A percentile compares a stretch with the other conserved stretches of the same genome.
These are phyloP conservation scores for Catharanthus roseus DNA, from an alignment of 257 asterid species.

Conservation along the genomic window DNA sequence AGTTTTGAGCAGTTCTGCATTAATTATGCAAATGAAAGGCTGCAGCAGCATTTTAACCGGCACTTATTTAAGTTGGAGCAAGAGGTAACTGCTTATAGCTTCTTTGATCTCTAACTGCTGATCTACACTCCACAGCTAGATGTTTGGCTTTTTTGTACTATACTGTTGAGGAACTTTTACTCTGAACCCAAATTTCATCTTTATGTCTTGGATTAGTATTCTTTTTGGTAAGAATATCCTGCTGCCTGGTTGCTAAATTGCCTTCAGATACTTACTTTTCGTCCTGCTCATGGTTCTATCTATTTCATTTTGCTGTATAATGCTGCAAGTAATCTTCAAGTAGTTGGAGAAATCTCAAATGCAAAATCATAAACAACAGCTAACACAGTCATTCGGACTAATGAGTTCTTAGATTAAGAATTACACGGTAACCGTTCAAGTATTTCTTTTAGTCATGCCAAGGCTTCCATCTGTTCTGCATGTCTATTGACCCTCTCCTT, in stretches of 20 bases:
- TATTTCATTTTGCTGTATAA: neutral
- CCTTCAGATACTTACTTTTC: neutral
- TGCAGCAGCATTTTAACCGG: conserved; percentile 97
- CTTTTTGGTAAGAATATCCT: neutral
- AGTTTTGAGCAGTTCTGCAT: conserved; percentile 99
- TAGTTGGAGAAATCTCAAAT: too few relatives aligned
- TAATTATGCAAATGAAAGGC: conserved; percentile 93
- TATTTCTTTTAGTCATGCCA: neutral
- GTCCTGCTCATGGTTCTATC: neutral
- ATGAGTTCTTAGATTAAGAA: neutral
- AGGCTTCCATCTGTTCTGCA: neutral
- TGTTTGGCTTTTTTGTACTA: neutral
- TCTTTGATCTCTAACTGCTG: neutral
- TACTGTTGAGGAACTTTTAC: neutral
- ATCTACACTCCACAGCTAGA: neutral
- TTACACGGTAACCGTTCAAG: too few relatives aligned
- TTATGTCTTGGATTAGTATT: neutral
- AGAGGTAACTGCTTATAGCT: conserved; percentile 48
- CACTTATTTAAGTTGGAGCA: conserved; percentile 98
- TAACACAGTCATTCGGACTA: neutral
- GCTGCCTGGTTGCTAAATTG: neutral
- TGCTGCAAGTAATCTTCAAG: neutral
- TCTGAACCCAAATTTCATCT: neutral
- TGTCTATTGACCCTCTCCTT: neutral
- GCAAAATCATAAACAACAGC: neutral